Conservation (phyloP, 495 filamentous ascomycete species). For the Oidiodendron maius region DNA sequence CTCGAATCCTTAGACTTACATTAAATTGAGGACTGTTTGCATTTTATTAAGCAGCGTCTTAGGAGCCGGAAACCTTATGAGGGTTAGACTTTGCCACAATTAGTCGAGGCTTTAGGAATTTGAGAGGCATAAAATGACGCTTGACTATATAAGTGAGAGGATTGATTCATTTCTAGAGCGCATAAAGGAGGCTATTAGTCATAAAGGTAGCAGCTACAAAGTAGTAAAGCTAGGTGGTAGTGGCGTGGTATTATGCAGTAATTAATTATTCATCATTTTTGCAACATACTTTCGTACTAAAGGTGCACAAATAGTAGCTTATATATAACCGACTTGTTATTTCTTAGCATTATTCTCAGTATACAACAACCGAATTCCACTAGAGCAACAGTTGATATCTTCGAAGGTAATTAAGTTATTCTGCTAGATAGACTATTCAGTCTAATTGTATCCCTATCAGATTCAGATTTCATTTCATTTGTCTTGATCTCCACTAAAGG, state of each 20-base stretch:
- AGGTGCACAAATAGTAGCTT: neutral
- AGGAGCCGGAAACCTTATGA: no score
- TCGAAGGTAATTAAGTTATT: neutral
- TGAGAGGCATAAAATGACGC: no score
- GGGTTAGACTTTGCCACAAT: no score
- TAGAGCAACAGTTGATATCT: neutral
- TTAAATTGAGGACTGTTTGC: no score
- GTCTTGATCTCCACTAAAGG: no score
- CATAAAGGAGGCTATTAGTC: neutral
- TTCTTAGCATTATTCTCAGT: neutral
- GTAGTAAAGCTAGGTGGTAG: no score
- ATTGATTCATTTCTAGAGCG: neutral
- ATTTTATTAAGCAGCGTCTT: no score
- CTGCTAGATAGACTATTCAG: neutral
- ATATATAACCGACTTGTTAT: neutral
- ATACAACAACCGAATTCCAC: neutral
- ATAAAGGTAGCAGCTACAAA: conserved; percentile 6
- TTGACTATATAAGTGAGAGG: neutral
- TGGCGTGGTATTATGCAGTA: conserved; percentile 23
- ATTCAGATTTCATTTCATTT: neutral
- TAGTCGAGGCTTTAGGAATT: no score
- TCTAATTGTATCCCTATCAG: neutral
- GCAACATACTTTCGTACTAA: no score
- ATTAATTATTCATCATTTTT: no score
- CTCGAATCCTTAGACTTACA: no score